Percentiles rank a stretch among this genome's conserved stretches.
These are phyloP conservation scores for Aspergillus sclerotiicarbonarius DNA, from an alignment of 495 filamentous ascomycete species.

Conservation along the genomic window DNA sequence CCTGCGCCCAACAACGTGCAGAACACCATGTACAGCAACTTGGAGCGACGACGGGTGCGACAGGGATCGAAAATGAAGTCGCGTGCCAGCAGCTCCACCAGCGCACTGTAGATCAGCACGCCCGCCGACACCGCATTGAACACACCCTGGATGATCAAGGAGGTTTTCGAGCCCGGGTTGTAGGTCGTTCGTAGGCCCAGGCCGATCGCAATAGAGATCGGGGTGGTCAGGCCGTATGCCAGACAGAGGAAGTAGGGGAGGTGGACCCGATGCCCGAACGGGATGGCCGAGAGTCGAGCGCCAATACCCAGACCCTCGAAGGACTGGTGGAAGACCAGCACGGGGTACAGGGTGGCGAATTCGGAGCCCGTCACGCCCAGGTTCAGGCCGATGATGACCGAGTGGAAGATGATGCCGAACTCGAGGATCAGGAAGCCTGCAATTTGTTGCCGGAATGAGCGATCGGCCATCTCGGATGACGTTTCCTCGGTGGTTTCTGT, in stretches of 20 bases:
- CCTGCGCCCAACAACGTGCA: conserved; percentile 3
- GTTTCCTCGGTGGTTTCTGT: background rate
- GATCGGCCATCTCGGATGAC: background rate
- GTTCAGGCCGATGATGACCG: conserved; percentile 6
- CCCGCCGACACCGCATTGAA: conserved; percentile 4
- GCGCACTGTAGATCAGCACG: conserved; percentile 1
- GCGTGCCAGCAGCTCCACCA: conserved; percentile 1
- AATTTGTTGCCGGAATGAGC: conserved; percentile 1
- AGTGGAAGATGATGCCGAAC: conserved; percentile 8
- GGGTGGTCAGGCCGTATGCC: conserved; percentile 1
- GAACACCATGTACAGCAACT: conserved; percentile 3
- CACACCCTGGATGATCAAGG: conserved; percentile 3
- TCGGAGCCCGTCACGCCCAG: conserved; percentile 1
- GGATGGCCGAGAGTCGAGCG: conserved; percentile 1
- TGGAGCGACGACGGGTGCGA: background rate
- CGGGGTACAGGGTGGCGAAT: conserved; percentile 1
- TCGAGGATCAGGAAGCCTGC: conserved; percentile 6
- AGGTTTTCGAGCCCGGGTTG: conserved; percentile 1
- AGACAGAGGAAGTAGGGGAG: background rate
- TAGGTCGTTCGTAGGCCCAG: background rate
- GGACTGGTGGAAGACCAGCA: conserved; percentile 3
- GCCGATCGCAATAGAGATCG: background rate
- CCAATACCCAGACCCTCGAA: conserved; percentile 4
- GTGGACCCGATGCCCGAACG: background rate
- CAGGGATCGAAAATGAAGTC: conserved; percentile 3